Evolutionary conservation across 495 filamentous ascomycete genomes (phyloP), one percentile per base, ranked within the genome.

Genomic region (Talaromyces proteolyticus): DNA sequence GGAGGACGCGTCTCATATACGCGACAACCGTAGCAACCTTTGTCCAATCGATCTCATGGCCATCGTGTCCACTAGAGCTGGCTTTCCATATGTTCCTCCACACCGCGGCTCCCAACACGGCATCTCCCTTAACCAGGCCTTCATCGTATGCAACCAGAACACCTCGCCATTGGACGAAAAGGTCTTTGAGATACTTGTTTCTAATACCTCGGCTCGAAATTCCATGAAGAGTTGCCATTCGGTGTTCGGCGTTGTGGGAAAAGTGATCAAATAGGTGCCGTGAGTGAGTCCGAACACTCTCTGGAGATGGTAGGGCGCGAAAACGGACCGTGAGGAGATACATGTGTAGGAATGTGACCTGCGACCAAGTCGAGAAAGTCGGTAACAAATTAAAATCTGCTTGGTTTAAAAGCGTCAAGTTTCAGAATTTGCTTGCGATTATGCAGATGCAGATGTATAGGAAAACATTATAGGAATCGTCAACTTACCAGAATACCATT

Each of bases 51-150:
- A 90, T 72, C 36, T 89, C 84, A 4, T 63, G 46, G 1, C 65
- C 67, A 55, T 70, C 65, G 3, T 68, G 58, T 3, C 56, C 66
- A 12, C 56, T 63, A 19, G 62, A 53, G 23, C 71, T 72, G 11
- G 79, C 88, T 69, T 89, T 88, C 70, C 87, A 96, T 37, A 97
- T 55, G 65, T 98, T 98, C 56, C 92, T 79, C 93, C 93, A 98
- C 24, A 97, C 75, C 11, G 94, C 93, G 23, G 86, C 75, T 4
- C 89, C 91, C 12, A 95, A 73, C 49, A 92, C 85, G 37, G 91
- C 85, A 62, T 96, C 91, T 1, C 87, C 87, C 61, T 84, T 88
- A 11, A 84, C 73, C 20, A 96, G 55, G 0, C 88, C 91, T 59
- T 96, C 91, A 61, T 96, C 91, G 66, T 94, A 95, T 2, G 86